These are phyloP conservation scores for Kurtzmaniella natalensis DNA, from an alignment of 1,139 yeast species.

Conservation along the genomic window DNA sequence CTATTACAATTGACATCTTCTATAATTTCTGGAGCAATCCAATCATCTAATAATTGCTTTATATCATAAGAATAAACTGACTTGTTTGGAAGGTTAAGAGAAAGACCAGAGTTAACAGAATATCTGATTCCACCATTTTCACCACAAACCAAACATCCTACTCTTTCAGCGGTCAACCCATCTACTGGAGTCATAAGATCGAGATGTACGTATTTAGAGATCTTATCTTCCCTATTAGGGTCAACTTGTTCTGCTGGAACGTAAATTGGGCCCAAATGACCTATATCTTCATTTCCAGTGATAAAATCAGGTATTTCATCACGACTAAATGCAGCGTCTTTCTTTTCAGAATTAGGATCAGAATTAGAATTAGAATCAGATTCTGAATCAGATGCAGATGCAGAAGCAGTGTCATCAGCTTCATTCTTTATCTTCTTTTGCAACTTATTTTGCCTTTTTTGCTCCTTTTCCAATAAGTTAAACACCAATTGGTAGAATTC, in stretches of 20 bases:
- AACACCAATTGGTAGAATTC: conserved; percentile 84
- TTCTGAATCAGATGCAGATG: conserved; percentile 19
- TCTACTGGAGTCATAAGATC: conserved; percentile 81
- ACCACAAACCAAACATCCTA: conserved; percentile 86
- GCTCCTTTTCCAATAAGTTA: conserved; percentile 68
- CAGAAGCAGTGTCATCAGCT: conserved; percentile 8
- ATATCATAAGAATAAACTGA: conserved; percentile 34
- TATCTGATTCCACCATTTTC: conserved; percentile 89
- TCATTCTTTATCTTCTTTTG: neutral
- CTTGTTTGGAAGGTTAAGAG: conserved; percentile 55
- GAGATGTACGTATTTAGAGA: conserved; percentile 41
- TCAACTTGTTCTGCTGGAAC: conserved; percentile 73
- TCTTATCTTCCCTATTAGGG: conserved; percentile 46
- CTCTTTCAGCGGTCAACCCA: conserved; percentile 80
- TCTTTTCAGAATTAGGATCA: conserved; percentile 13
- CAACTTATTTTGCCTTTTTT: conserved; percentile 15
- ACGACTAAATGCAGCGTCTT: conserved; percentile 13
- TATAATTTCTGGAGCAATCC: conserved; percentile 79
- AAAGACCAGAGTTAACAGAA: conserved; percentile 76
- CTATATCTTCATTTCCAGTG: conserved; percentile 49
- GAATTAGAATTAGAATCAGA: conserved; percentile 11
- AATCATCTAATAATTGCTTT: conserved; percentile 58
- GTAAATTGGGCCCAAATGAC: conserved; percentile 56
- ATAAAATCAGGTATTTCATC: conserved; percentile 20
- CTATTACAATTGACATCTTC: conserved; percentile 92